phyloP scores from a whole-genome alignment of 257 asterid species.

The Solanum neorickii region DNA sequence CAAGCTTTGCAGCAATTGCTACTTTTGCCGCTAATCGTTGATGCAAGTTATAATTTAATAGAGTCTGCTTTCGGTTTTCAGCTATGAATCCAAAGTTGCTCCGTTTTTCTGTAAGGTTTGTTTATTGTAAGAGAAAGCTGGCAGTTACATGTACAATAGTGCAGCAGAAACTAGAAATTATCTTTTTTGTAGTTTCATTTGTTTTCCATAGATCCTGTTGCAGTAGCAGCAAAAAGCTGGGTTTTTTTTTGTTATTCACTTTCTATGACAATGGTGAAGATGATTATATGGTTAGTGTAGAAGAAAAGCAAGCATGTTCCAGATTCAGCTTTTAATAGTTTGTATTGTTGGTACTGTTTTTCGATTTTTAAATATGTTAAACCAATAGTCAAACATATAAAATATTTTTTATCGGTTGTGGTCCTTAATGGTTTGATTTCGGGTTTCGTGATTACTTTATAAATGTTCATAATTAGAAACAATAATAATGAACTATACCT shows the following conservation, averaged over 20 bases:
- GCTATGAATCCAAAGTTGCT: neutral
- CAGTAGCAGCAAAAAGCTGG: neutral
- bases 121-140: neutral
- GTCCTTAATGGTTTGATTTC: neutral
- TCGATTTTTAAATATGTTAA: neutral
- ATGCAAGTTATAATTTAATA: neutral
- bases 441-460: neutral
- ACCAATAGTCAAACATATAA: too few species aligned
- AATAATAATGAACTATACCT: neutral
- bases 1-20: neutral
- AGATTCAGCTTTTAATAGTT: neutral
- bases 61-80: neutral
- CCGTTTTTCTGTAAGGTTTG: neutral
- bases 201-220: neutral
- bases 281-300: neutral
- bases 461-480: too few species aligned
- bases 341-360: too few species aligned
- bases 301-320: neutral
- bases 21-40: neutral
- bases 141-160: neutral
- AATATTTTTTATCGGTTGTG: neutral
- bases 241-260: neutral
- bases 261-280: neutral
- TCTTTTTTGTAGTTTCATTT: neutral
- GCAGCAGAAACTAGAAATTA: neutral